Conservation (phyloP, 768 basidiomycete genomes). For the Russula virescens region DNA sequence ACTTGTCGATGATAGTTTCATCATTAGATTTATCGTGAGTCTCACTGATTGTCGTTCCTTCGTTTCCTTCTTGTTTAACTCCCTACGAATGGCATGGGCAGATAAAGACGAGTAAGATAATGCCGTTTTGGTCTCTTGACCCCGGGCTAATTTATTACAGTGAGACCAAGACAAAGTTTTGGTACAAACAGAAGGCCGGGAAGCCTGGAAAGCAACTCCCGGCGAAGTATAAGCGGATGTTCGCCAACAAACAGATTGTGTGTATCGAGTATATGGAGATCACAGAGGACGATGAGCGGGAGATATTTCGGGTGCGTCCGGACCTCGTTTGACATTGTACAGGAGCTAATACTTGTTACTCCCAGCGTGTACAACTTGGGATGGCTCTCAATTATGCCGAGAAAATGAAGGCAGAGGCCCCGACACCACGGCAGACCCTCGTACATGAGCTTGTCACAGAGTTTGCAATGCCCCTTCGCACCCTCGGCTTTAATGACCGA, state of each 20-base stretch:
- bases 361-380: slow-evolving; percentile 30
- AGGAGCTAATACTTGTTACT: neutral
- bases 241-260: slow-evolving; percentile 42
- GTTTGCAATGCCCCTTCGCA: slow-evolving; percentile 21
- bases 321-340: neutral
- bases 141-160: neutral
- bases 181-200: slow-evolving; percentile 30
- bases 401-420: slow-evolving; percentile 28
- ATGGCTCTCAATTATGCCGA: slow-evolving; percentile 29
- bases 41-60: neutral
- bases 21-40: slow-evolving; percentile 16
- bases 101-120: slow-evolving; percentile 38
- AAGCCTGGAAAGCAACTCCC: slow-evolving; percentile 32
- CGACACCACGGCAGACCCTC: slow-evolving; percentile 25
- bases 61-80: neutral
- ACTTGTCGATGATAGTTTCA: neutral
- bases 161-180: slow-evolving; percentile 30
- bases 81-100: slow-evolving; percentile 18
- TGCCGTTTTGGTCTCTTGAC: too few species aligned
- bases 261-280: slow-evolving; percentile 44
- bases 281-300: slow-evolving; percentile 28
- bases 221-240: slow-evolving; percentile 33
- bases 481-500: slow-evolving; percentile 46
- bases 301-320: slow-evolving; percentile 31
- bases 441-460: slow-evolving; percentile 23